Evolutionary conservation across 2,329 filamentous ascomycete genomes (phyloP).

Genomic region (Fusarium sp.): DNA sequence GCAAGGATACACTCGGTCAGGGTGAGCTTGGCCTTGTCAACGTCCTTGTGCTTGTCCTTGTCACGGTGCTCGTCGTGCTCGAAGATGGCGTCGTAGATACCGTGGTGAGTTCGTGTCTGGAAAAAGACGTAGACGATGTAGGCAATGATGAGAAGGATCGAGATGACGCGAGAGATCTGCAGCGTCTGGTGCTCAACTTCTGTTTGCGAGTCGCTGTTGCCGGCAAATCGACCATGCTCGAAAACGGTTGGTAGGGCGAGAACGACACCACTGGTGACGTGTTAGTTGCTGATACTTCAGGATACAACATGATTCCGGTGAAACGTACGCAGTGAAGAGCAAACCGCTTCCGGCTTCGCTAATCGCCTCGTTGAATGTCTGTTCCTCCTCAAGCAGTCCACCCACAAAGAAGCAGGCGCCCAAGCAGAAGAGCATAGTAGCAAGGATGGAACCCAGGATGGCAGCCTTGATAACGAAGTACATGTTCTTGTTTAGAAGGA

Average conservation of each 20-base stretch:
- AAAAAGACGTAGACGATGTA: conserved; percentile 78
- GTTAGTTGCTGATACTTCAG: conserved; percentile 47
- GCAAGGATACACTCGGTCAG: conserved; percentile 78
- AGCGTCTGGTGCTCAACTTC: conserved; percentile 66
- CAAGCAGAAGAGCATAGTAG: conserved; percentile 83
- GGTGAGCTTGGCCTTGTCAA: conserved; percentile 76
- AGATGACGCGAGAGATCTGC: conserved; percentile 76
- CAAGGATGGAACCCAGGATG: conserved; percentile 85
- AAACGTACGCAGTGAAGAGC: conserved; percentile 79
- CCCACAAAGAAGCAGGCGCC: conserved; percentile 85
- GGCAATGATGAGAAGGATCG: conserved; percentile 77
- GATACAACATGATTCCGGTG: conserved; percentile 2
- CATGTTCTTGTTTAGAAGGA: conserved; percentile 68
- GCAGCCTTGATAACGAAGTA: conserved; percentile 85
- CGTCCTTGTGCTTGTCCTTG: conserved; percentile 71
- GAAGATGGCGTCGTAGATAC: conserved; percentile 81
- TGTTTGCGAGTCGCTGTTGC: conserved; percentile 33
- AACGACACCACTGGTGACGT: conserved; percentile 48
- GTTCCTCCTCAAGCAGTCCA: conserved; percentile 74
- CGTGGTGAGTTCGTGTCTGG: conserved; percentile 81
- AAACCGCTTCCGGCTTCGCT: conserved; percentile 84
- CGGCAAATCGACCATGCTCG: conserved; percentile 57
- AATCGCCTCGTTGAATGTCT: conserved; percentile 79
- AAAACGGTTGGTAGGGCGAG: conserved; percentile 66
- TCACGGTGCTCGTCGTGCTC: conserved; percentile 77